Percentiles rank a stretch among this genome's conserved stretches.
These are phyloP conservation scores for Penicillium polonicum DNA, from an alignment of 2,329 filamentous ascomycete species.

Conservation along the genomic window DNA sequence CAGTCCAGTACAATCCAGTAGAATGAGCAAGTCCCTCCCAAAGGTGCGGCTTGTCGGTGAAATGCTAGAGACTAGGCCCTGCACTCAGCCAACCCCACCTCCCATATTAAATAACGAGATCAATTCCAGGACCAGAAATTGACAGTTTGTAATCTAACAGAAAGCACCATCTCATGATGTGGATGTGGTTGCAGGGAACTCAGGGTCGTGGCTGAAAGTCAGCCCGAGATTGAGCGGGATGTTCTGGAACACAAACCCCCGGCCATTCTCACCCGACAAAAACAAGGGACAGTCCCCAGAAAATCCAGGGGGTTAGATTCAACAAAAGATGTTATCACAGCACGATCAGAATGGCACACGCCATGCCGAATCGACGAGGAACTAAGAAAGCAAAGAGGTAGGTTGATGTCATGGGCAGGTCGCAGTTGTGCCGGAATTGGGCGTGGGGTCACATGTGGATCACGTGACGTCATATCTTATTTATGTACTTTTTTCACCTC, in stretches of 20 bases:
- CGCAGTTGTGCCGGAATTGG: constrained; percentile 4
- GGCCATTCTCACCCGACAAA: not conserved
- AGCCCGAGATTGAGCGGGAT: constrained; percentile 10
- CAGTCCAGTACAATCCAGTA: not conserved
- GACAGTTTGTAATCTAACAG: constrained; percentile 6
- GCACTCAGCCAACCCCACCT: not conserved
- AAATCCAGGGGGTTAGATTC: not conserved
- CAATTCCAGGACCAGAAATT: not conserved
- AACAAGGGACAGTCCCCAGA: not conserved
- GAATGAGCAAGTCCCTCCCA: not conserved
- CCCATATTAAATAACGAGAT: constrained; percentile 3
- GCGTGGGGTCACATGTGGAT: constrained; percentile 4
- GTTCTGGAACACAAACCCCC: constrained; percentile 6
- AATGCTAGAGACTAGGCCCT: constrained; percentile 6
- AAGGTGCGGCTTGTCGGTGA: not conserved
- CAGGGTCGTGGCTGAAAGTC: constrained; percentile 3
- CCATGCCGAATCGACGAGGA: not conserved
- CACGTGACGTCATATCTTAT: not conserved
- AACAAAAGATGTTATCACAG: not conserved
- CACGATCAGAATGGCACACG: not conserved
- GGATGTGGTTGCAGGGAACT: not conserved
- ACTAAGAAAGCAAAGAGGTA: not conserved
- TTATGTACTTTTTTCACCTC: too few relatives aligned
- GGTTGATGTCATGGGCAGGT: constrained; percentile 12
- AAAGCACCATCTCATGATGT: constrained; percentile 4